These are phyloP conservation scores for Parastagonospora avenae DNA, from an alignment of 2,329 filamentous ascomycete species.

Conservation along the genomic window DNA sequence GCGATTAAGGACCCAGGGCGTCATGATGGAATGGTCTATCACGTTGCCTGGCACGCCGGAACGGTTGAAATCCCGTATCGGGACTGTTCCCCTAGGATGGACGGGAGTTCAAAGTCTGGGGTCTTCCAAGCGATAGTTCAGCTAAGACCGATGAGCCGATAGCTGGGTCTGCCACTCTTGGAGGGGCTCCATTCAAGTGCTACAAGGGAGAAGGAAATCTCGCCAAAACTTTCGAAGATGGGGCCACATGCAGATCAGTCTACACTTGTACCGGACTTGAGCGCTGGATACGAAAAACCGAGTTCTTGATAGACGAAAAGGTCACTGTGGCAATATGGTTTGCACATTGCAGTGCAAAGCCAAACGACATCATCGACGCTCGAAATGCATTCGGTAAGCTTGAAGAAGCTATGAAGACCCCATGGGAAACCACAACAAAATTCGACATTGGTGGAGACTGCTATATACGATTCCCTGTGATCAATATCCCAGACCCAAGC, in stretches of 20 bases:
- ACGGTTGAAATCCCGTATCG: neutral
- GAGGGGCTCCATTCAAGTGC: neutral
- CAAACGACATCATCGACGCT: neutral
- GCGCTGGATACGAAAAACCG: neutral
- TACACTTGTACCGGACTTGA: neutral
- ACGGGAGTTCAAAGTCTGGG: neutral
- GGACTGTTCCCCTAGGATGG: neutral
- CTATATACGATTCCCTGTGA: neutral
- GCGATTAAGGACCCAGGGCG: neutral
- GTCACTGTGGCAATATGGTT: neutral
- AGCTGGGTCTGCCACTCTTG: neutral
- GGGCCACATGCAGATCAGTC: neutral
- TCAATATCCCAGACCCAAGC: neutral
- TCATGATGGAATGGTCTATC: neutral
- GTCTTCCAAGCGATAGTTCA: neutral
- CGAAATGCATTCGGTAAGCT: neutral
- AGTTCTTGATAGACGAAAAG: neutral
- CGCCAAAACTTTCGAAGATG: too few relatives aligned
- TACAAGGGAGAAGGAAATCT: neutral
- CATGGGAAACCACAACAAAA: neutral
- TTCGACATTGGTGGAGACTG: neutral
- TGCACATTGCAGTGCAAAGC: neutral
- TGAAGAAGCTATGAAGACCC: neutral
- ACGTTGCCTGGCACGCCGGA: neutral
- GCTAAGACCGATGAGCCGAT: neutral